A percentile compares a stretch with the other conserved stretches of the same genome.
Conservation (phyloP, 1,139 yeast species). For the Candida pseudoviswanathii region DNA sequence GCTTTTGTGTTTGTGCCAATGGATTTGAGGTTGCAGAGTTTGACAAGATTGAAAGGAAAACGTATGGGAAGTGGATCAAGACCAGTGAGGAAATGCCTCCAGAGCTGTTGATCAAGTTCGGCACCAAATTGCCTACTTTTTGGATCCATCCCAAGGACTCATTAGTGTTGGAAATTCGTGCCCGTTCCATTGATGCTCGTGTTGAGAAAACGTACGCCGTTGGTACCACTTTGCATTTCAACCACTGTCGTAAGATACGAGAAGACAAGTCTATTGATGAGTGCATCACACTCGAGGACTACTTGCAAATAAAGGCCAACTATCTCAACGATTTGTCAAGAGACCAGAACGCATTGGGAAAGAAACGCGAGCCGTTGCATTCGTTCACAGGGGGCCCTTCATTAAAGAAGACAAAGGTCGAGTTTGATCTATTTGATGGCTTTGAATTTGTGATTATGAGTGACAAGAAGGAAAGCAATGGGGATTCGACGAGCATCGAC, state of each 20-base stretch:
- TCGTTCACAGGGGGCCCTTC: slow-evolving; percentile 17
- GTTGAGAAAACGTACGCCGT: slow-evolving; percentile 56
- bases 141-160: slow-evolving; percentile 85
- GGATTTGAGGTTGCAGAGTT: slow-evolving; percentile 73
- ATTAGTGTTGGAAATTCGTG: slow-evolving; percentile 81
- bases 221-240: slow-evolving; percentile 73
- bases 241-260: slow-evolving; percentile 69
- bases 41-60: slow-evolving; percentile 55
- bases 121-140: slow-evolving; percentile 60
- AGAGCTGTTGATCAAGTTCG: slow-evolving; percentile 52
- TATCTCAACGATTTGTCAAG: slow-evolving; percentile 27
- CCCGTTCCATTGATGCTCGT: slow-evolving; percentile 65
- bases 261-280: slow-evolving; percentile 64
- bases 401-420: slow-evolving; percentile 15
- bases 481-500: slow-evolving; percentile 29
- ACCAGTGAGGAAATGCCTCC: slow-evolving; percentile 42
- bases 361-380: slow-evolving; percentile 13
- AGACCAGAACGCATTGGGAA: slow-evolving; percentile 28
- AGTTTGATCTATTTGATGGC: slow-evolving; percentile 26
- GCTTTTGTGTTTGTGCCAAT: slow-evolving; percentile 83
- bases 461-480: slow-evolving; percentile 36
- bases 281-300: slow-evolving; percentile 61
- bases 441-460: slow-evolving; percentile 41
- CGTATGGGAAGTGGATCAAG: slow-evolving; percentile 64
- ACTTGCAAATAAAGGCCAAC: slow-evolving; percentile 35